Percentiles rank a stretch among this genome's conserved stretches.
Evolutionary conservation across 345 rosid genomes (phyloP).

Genomic region (Gossypium arboreum): DNA sequence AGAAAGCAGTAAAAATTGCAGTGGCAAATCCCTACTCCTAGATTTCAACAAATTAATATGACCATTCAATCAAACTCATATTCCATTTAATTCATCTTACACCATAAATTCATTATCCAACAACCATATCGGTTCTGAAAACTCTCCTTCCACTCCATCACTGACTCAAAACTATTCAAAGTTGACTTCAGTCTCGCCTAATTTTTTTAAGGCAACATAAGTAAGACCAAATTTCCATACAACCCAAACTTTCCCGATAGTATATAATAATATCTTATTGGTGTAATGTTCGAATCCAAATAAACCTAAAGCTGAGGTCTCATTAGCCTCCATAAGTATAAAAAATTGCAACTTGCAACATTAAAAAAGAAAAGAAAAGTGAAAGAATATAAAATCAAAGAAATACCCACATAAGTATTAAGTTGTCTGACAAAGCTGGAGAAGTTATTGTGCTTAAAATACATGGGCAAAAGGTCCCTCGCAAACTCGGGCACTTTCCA

Average conservation of each 20-base stretch:
- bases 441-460: slow-evolving; percentile 61
- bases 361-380: background rate
- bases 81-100: background rate
- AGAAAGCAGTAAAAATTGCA: background rate
- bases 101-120: background rate
- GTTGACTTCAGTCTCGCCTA: background rate
- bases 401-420: slow-evolving; percentile 49
- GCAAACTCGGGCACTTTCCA: slow-evolving; percentile 48
- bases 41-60: background rate
- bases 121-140: background rate
- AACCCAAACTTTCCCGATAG: background rate
- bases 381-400: background rate
- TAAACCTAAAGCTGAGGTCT: background rate
- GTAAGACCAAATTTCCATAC: background rate
- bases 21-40: background rate
- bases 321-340: background rate
- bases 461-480: slow-evolving; percentile 44
- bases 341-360: background rate
- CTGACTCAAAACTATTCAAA: background rate
- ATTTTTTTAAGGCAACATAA: background rate
- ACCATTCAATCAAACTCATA: background rate
- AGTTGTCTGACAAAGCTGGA: slow-evolving; percentile 63
- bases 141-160: background rate
- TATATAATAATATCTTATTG: background rate
- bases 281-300: background rate